Base-by-base conservation (phyloP, 495 filamentous ascomycete species). In the Penicillium bialowiezense region DNA sequence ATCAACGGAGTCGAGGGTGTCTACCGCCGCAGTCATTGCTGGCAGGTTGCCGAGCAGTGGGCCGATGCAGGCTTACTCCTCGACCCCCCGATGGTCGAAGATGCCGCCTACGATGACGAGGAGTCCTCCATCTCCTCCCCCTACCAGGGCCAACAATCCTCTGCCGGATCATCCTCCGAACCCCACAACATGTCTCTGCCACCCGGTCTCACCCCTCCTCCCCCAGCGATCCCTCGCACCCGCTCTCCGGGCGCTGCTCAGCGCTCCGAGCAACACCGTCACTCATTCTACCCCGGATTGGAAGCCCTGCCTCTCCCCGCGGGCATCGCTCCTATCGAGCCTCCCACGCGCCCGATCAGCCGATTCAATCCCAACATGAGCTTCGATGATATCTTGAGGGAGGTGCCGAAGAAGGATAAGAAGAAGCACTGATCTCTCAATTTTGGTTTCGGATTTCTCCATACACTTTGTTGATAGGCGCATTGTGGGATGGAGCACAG, bases 1-100 rank as follows among this genome's bases (percentile, higher is more conserved):
- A 84, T 96, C 56, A 89, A 95, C 56, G 86, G 89, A 14, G 83
- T 95, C 20, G 92, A 97, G 59, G 91, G 87, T 38, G 87, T 90
- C 43, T 98, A 95, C 67, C 85, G 87, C 23, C 86, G 91, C 20
- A 89, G 84, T 54, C 93, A 97, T 67, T 96, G 91, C 71, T 98
- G 93, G 93, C 67, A 84, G 41, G 79, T 86, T 35, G 91, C 89
- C 12, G 84, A 87, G 63, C 78, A 83, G 46, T 95, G 89, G 90
- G 77, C 67, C 28, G 73, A 74, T 41, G 64, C 61, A 17, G 71
- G 69, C 32, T 54, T 58, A 20, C 56, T 75, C 13, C 51, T 73
- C 17, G 70, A 60, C 5, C 67, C 70, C 3, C 67, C 71, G 1
- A 59, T 63, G 39, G 51, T 68, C 3, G 71, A 74, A 14, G 73